Conservation (phyloP, 164 flowering plant genomes). For the Vitis cinerea region DNA sequence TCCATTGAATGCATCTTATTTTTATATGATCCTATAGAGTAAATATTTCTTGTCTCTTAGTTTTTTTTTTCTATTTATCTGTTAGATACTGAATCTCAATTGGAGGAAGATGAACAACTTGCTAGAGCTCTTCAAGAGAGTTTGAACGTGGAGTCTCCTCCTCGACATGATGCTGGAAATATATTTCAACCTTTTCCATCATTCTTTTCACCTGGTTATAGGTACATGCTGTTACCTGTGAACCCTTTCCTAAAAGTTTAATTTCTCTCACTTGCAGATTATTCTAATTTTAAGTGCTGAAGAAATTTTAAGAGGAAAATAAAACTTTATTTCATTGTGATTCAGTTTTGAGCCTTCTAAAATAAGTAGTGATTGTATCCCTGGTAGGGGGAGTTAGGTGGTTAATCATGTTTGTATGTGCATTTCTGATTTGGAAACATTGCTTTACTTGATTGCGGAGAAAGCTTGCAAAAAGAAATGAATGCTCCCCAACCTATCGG, state of each 20-base stretch:
- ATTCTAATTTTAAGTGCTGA: background rate
- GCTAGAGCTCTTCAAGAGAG: slow-evolving; percentile 78
- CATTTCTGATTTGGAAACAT: too few relatives aligned
- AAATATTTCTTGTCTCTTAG: too few relatives aligned
- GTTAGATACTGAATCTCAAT: slow-evolving; percentile 22
- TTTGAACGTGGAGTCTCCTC: slow-evolving; percentile 48
- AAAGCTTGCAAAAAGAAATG: too few relatives aligned
- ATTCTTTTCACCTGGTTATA: slow-evolving; percentile 38
- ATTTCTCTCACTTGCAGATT: too few relatives aligned
- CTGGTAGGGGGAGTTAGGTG: too few relatives aligned
- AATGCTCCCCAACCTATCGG: too few relatives aligned
- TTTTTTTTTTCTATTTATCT: background rate
- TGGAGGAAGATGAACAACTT: slow-evolving; percentile 71
- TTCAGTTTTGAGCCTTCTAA: background rate
- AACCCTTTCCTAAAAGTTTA: too few relatives aligned
- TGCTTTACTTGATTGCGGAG: too few relatives aligned
- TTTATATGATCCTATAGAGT: too few relatives aligned
- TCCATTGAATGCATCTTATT: too few relatives aligned
- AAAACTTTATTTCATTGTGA: background rate
- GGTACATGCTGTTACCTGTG: slow-evolving; percentile 27
- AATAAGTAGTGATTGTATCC: background rate
- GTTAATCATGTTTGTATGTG: too few relatives aligned
- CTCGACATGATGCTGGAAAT: slow-evolving; percentile 41
- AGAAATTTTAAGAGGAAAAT: background rate
- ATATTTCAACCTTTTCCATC: slow-evolving; percentile 36